Base-by-base conservation (phyloP, 2,329 filamentous ascomycete genomes). In the Trichophyton mentagrophytes region DNA sequence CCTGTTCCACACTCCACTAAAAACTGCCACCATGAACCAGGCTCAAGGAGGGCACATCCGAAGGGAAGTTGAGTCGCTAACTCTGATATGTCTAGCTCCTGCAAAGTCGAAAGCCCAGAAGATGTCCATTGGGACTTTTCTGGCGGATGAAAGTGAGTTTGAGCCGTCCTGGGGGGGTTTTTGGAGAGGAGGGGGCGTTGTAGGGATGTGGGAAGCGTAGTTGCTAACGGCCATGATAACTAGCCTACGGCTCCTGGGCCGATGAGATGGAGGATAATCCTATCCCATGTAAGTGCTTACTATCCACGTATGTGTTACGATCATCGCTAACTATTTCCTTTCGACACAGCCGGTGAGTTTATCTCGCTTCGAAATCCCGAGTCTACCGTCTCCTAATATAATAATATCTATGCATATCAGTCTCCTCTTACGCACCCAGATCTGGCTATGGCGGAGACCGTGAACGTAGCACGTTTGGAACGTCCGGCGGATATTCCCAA, bases 81-180 rank as follows among this genome's bases (percentile, higher is more conserved):
- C 58, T 15, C 59, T 65, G 59, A 63, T 67, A 59, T 61, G 57
- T 73, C 63, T 72, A 95, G 91, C 88, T 83, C 92, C 91, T 68
- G 89, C 91, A 76, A 95, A 95, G 81, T 88, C 90, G 80, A 87
- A 95, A 79, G 82, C 85, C 77, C 87, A 95, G 85, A 99, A 95
- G 83, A 92, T 99, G 88, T 90, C 89, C 81, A 86, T 97, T 74
- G 89, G 90, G 82, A 89, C 90, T 78, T 99, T 99, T 84, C 84
- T 99, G 81, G 82, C 83, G 73, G 90, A 96, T 77, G 83, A 90
- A 77, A 86, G 92, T 96, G 82, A 77, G 89, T 81, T 58, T 36
- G 27, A 27, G 3, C 27, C 20, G 4, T 13, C 11, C 8, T 11
- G 46, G 20, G n/a, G 17, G 44, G 46, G 46, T 8, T 20, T 7